Evolutionary conservation across 148 eudicot species (phyloP).

Genomic region (Rhododendron kiyosumense): DNA sequence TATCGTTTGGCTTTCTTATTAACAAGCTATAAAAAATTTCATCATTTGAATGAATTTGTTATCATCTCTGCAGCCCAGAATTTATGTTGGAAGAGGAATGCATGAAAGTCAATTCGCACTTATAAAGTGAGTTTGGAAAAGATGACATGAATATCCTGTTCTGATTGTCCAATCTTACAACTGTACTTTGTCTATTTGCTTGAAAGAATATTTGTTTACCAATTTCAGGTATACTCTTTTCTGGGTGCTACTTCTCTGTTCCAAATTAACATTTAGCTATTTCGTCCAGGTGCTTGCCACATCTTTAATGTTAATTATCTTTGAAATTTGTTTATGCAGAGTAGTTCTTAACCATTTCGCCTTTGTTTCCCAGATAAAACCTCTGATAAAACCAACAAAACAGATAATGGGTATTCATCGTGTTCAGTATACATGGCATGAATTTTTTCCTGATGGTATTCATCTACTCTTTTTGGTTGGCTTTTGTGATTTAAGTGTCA

Average conservation of each 20-base stretch:
- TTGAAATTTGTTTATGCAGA: not conserved
- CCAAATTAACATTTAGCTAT: conserved; percentile 60
- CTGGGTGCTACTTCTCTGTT: conserved; percentile 48
- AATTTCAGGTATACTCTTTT: conserved; percentile 51
- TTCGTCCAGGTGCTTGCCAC: conserved; percentile 43
- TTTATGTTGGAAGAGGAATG: conserved; percentile 78
- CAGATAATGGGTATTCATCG: conserved; percentile 40
- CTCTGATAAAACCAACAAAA: conserved; percentile 65
- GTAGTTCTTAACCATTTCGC: not conserved
- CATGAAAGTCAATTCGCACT: conserved; percentile 54
- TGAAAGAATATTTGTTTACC: not conserved
- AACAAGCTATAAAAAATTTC: not conserved
- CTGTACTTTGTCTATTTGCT: not conserved
- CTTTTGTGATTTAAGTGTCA: not conserved
- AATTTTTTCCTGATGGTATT: conserved; percentile 62
- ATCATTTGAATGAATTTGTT: conserved; percentile 7
- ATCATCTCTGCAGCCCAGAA: conserved; percentile 48
- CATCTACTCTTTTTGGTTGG: not conserved
- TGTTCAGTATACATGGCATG: conserved; percentile 49
- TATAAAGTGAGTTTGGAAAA: conserved; percentile 36
- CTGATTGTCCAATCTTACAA: not conserved
- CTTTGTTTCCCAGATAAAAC: conserved; percentile 45
- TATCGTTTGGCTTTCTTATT: not conserved
- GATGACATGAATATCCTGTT: not conserved
- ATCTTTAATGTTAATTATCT: not conserved